Evolutionary conservation across 192 early-diverging fungal species (phyloP), one percentile per base, ranked within the genome.

Genomic region (Coemansia sp.): DNA sequence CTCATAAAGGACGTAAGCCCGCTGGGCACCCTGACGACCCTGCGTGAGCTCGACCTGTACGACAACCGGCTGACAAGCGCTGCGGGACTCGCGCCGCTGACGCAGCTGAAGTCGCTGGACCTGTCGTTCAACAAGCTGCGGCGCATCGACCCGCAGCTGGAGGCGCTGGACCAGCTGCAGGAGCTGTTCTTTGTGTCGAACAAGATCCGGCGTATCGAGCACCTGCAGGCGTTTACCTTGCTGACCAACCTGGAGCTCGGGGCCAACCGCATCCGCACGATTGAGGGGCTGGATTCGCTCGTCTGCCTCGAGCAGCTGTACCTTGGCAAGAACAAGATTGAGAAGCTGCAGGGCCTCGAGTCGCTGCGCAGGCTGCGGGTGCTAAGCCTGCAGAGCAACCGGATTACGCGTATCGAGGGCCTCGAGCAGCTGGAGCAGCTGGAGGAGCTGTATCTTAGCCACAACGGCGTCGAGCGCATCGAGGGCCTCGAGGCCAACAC

Each of bases 301-400:
- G 83, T 86, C 17, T 87, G 86, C 53, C 75, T 99, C 64, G 85
- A 92, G 58, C 83, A 96, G 73, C 82, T 99, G 9, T 99, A 92
- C 85, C 78, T 99, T 24, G 97, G 97, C 41, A 99, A 99, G 66
- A 99, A 99, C 81, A 99, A 99, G 71, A 95, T 99, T 37, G 77
- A 81, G 3, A 82, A 82, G 57, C 80, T 98, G 27, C 72, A 93
- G 81, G 85, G 83, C 59, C 69, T 96, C 34, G 72, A 74, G 4
- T 56, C 57, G 1, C 65, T 94, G 49, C 82, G 73, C 27, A 84
- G 85, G 30, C 78, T 94, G 53, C 81, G 80, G 8, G 66, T 91
- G 27, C 78, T 90, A 27, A 87, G 84, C 63, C 89, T 90, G 37
- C 87, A 94, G 81, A 93, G 91, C 69, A 98, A 98, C 68, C 88